phyloP scores from a whole-genome alignment of 345 rosid species.

The Gossypium stocksii region DNA sequence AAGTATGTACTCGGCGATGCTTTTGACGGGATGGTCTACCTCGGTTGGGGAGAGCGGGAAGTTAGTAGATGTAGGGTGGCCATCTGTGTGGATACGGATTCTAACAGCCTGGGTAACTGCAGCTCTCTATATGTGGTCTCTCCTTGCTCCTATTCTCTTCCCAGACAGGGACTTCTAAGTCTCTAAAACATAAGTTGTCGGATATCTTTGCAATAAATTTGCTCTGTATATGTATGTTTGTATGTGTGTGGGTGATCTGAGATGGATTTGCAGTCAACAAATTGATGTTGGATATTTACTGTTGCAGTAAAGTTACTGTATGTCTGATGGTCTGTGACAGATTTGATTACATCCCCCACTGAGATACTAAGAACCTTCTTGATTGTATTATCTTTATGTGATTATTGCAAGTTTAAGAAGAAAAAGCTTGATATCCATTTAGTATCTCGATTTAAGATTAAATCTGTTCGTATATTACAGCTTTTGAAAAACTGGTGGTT shows the following conservation, averaged over 20 bases:
- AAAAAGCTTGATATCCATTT: not conserved
- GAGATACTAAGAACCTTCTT: not conserved
- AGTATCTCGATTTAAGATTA: too few relatives aligned
- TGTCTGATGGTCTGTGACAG: not conserved
- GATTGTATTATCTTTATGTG: not conserved
- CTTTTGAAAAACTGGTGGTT: too few relatives aligned
- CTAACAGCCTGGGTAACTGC: slow-evolving; percentile 89
- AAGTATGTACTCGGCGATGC: slow-evolving; percentile 99
- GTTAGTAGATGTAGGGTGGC: slow-evolving; percentile 95
- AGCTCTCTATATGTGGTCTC: slow-evolving; percentile 82
- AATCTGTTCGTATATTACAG: too few relatives aligned
- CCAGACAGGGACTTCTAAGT: slow-evolving; percentile 87
- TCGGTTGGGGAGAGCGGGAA: slow-evolving; percentile 92
- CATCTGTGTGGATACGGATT: slow-evolving; percentile 90
- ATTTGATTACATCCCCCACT: not conserved
- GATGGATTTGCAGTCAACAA: not conserved
- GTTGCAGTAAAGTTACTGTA: not conserved
- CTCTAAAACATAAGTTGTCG: not conserved
- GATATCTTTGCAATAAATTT: not conserved
- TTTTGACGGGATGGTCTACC: slow-evolving; percentile 96
- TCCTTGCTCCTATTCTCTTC: slow-evolving; percentile 83
- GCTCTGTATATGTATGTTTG: not conserved
- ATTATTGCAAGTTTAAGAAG: not conserved
- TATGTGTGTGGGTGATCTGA: not conserved
- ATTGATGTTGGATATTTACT: not conserved